phyloP scores from a whole-genome alignment of 78 protist species.

The Guillardia theta region DNA sequence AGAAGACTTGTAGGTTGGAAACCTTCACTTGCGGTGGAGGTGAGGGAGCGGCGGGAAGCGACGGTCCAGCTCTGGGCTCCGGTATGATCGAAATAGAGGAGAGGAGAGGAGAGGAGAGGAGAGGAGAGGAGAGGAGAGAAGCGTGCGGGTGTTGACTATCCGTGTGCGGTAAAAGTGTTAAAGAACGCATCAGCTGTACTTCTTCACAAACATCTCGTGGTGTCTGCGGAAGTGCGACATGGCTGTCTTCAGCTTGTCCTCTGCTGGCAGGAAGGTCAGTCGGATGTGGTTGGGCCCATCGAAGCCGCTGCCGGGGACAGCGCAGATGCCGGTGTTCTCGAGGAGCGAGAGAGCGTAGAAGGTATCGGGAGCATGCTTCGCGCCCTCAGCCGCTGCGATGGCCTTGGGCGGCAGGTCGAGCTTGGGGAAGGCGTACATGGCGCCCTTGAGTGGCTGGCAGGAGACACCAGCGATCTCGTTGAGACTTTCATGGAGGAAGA shows the following conservation, averaged over 20 bases:
- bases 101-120: too few relatives aligned
- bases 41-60: too few relatives aligned
- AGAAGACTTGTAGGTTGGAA: too few relatives aligned
- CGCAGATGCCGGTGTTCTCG: slow-evolving; percentile 81
- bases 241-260: slow-evolving; percentile 69
- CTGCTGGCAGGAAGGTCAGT: neutral
- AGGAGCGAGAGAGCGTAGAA: slow-evolving; percentile 84
- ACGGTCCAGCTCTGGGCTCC: too few relatives aligned
- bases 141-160: too few relatives aligned
- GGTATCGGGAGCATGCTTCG: slow-evolving; percentile 76
- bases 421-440: slow-evolving; percentile 97
- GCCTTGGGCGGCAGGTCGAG: slow-evolving; percentile 78
- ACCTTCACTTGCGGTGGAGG: too few relatives aligned
- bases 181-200: too few relatives aligned
- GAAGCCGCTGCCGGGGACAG: neutral
- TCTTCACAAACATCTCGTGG: neutral
- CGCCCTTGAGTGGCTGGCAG: slow-evolving; percentile 46
- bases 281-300: neutral
- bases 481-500: neutral
- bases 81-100: too few relatives aligned
- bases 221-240: neutral
- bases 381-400: slow-evolving; percentile 66
- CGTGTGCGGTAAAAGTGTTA: too few relatives aligned
- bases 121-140: too few relatives aligned
- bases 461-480: neutral